A percentile compares a stretch with the other conserved stretches of the same genome.
phyloP scores from a whole-genome alignment of 1,284 basidiomycete genomes.

The Kwoniella shivajii region DNA sequence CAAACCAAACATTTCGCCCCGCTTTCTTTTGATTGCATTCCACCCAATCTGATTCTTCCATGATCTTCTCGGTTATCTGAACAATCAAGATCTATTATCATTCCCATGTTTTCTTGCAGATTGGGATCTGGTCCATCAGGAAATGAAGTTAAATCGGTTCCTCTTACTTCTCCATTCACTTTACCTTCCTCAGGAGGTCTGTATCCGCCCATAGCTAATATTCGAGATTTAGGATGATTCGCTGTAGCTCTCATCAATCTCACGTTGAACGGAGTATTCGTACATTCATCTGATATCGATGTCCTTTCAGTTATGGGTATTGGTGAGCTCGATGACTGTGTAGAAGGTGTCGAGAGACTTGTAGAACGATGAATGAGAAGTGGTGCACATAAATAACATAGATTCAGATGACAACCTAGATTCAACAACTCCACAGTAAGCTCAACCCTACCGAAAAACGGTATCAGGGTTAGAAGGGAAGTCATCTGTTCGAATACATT shows the following conservation, averaged over 20 bases:
- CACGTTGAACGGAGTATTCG: slow-evolving; percentile 27
- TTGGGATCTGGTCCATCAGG: too few species aligned
- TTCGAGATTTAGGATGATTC: slow-evolving; percentile 26
- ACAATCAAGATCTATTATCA: too few species aligned
- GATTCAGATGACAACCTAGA: slow-evolving; percentile 44
- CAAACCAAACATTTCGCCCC: slow-evolving; percentile 24
- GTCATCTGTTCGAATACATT: too few species aligned
- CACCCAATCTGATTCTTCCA: neutral
- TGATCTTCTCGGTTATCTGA: neutral
- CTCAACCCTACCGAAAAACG: too few species aligned
- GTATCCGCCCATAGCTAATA: slow-evolving; percentile 37
- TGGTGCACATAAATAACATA: slow-evolving; percentile 45
- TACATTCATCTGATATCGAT: neutral
- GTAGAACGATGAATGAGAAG: slow-evolving; percentile 25
- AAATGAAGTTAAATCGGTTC: slow-evolving; percentile 9
- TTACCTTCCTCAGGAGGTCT: slow-evolving; percentile 16
- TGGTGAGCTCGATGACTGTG: neutral
- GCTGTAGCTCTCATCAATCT: slow-evolving; percentile 32
- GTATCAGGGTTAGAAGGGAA: too few species aligned
- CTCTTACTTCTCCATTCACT: slow-evolving; percentile 30
- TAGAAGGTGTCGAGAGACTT: neutral
- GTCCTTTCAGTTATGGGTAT: neutral
- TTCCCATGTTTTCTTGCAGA: neutral
- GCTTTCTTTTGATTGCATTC: neutral
- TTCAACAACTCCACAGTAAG: neutral